Evolutionary conservation across 1,139 yeast species (phyloP), one percentile per base, ranked within the genome.

Genomic region (Yamadazyma siamensis): DNA sequence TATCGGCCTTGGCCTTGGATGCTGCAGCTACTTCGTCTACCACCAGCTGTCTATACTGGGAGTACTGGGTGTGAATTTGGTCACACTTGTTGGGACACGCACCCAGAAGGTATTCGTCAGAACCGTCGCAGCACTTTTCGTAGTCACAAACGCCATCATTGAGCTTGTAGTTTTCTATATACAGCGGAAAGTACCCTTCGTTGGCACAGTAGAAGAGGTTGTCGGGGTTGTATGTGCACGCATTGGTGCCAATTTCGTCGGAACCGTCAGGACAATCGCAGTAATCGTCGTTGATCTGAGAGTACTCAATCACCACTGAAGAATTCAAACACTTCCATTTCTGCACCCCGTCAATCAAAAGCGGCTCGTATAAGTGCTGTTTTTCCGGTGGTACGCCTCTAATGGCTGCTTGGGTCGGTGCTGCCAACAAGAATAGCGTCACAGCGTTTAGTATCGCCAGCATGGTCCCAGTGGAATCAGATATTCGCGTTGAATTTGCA

Each of bases 231-330:
- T 39, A 50, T 1, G 59, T 61, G 54, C 97, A 91, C 0, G 96
- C 96, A 31, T 83, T 68, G 1, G 97, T 91, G 0, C 96, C 96
- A 0, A 97, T 96, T 54, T 91, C 98, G 56, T 91, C 98, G 3
- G 94, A 80, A 0, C 98, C 98, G 57, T 91, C 98, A 0, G 97
- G 96, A 61, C 98, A 91, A 52, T 91, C 98, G 56, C 97, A 89
- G 48, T 73, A 80, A 47, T 88, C 82, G 52, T 91, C 97, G 51
- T 91, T 89, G 43, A 91, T 72, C 49, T 80, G 85, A 26, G 65
- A 65, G 31, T 65, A 68, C 17, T 78, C 63, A 17, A 89, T 58
- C 13, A 62, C 65, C 5, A 87, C 74, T 12, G 77, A 70, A 0
- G 94, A 80, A 49, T 83, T 71, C 24, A 89, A 54, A 59, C 97